A percentile compares a stretch with the other conserved stretches of the same genome.
These are phyloP conservation scores for Umbilicus rupestris DNA, from an alignment of 164 flowering plant species.

Conservation along the genomic window DNA sequence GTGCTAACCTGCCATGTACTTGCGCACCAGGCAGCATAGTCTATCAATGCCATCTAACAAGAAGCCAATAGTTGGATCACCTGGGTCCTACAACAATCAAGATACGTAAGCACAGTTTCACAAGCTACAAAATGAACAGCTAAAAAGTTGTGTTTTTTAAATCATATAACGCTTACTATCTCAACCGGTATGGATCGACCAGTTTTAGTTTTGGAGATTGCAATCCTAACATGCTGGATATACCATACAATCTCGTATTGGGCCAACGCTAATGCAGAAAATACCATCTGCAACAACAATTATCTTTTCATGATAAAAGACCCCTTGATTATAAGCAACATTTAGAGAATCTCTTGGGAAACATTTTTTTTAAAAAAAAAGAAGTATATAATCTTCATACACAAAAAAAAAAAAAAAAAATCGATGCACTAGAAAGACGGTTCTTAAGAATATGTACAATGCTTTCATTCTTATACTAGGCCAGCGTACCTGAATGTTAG, in stretches of 20 bases:
- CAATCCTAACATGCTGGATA: conserved; percentile 86
- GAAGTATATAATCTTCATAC: background rate
- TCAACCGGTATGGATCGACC: conserved; percentile 59
- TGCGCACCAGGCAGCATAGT: conserved; percentile 88
- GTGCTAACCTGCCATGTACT: conserved; percentile 78
- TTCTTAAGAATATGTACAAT: background rate
- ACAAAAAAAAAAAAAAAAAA: background rate
- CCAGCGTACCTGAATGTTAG: conserved; percentile 77
- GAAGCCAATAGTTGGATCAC: conserved; percentile 95
- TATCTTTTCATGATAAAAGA: background rate
- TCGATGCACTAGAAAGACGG: background rate
- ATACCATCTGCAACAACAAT: conserved; percentile 68
- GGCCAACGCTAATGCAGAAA: conserved; percentile 92
- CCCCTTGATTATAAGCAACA: background rate
- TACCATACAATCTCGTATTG: conserved; percentile 89
- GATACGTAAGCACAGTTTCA: background rate
- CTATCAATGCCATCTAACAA: conserved; percentile 90
- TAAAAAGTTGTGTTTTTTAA: background rate
- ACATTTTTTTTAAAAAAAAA: no score
- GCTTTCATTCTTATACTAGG: background rate
- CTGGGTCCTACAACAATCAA: conserved; percentile 61
- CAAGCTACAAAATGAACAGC: background rate
- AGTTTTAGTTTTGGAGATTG: conserved; percentile 72
- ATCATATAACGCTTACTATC: conserved; percentile 42
- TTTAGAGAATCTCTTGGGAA: background rate